These are phyloP conservation scores for Ascochyta fabae DNA, from an alignment of 2,329 filamentous ascomycete species.

Conservation along the genomic window DNA sequence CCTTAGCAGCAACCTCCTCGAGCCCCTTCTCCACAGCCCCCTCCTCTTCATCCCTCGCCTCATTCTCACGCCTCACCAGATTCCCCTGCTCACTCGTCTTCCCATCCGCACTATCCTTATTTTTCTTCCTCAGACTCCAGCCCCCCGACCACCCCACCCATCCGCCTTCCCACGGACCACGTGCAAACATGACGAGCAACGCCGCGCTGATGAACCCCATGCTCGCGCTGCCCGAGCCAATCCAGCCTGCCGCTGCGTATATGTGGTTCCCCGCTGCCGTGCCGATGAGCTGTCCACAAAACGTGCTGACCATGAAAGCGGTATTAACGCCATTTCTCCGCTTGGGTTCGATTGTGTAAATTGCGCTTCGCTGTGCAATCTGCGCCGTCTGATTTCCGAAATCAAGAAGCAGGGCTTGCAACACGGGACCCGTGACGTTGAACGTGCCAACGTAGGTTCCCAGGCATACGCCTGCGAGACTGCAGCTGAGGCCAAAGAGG, in stretches of 20 bases:
- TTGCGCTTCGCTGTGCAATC: constrained; percentile 73
- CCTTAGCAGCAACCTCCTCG: constrained; percentile 41
- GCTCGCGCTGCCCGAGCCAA: constrained; percentile 62
- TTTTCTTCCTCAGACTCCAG: constrained; percentile 57
- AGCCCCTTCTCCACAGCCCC: constrained; percentile 28
- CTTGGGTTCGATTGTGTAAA: constrained; percentile 74
- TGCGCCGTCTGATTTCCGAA: constrained; percentile 75
- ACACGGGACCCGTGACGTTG: constrained; percentile 72
- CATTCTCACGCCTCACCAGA: constrained; percentile 11
- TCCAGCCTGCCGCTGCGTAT: constrained; percentile 64
- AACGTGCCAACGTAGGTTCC: constrained; percentile 72
- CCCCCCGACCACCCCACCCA: constrained; percentile 69
- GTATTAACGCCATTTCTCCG: constrained; percentile 80
- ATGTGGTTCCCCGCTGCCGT: constrained; percentile 61
- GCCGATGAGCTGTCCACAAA: constrained; percentile 77
- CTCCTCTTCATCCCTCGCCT: constrained; percentile 29
- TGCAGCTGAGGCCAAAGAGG: constrained; percentile 65
- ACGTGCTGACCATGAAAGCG: constrained; percentile 78
- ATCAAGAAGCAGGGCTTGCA: constrained; percentile 75
- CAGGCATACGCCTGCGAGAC: constrained; percentile 67
- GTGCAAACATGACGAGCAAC: constrained; percentile 54
- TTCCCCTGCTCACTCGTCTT: constrained; percentile 37
- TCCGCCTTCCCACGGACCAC: constrained; percentile 63
- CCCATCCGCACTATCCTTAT: constrained; percentile 50
- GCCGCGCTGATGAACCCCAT: constrained; percentile 61